phyloP scores from a whole-genome alignment of 2,329 filamentous ascomycete genomes.

The Colletotrichum sp. region DNA sequence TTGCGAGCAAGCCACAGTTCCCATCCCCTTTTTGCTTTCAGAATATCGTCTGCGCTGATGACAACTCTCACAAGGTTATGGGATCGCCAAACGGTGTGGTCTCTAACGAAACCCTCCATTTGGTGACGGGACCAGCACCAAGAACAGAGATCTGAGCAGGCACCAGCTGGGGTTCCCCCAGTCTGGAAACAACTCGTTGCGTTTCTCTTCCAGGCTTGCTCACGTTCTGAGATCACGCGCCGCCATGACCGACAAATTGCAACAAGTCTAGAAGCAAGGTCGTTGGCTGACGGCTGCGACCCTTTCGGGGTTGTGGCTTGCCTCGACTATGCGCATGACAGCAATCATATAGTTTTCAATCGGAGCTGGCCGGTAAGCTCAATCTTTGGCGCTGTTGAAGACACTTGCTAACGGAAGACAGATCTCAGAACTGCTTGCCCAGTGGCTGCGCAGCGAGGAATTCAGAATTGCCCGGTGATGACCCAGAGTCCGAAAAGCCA shows the following conservation, averaged over 20 bases:
- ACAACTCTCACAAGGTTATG: constrained; percentile 22
- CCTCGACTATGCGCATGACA: constrained; percentile 19
- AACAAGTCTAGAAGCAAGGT: constrained; percentile 7
- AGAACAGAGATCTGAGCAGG: constrained; percentile 42
- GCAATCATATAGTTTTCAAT: constrained; percentile 43
- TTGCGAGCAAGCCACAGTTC: neutral
- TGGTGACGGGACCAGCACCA: constrained; percentile 25
- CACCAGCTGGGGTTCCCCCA: neutral
- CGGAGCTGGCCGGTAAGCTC: constrained; percentile 31
- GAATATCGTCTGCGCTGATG: constrained; percentile 24
- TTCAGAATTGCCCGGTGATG: constrained; percentile 37
- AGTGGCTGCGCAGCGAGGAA: constrained; percentile 17
- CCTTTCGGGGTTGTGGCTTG: constrained; percentile 3
- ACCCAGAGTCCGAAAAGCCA: constrained; percentile 41
- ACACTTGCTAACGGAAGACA: neutral
- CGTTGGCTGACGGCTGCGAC: neutral
- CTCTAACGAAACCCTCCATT: constrained; percentile 8
- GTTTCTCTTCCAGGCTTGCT: neutral
- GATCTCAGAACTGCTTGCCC: constrained; percentile 6
- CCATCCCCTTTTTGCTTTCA: neutral
- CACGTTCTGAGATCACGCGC: constrained; percentile 9
- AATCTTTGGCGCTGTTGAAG: neutral
- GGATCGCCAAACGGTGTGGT: constrained; percentile 13
- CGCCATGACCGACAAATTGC: constrained; percentile 27
- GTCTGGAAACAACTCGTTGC: neutral